Evolutionary conservation across 768 basidiomycete species (phyloP).

Genomic region (Asterophora parasitica): DNA sequence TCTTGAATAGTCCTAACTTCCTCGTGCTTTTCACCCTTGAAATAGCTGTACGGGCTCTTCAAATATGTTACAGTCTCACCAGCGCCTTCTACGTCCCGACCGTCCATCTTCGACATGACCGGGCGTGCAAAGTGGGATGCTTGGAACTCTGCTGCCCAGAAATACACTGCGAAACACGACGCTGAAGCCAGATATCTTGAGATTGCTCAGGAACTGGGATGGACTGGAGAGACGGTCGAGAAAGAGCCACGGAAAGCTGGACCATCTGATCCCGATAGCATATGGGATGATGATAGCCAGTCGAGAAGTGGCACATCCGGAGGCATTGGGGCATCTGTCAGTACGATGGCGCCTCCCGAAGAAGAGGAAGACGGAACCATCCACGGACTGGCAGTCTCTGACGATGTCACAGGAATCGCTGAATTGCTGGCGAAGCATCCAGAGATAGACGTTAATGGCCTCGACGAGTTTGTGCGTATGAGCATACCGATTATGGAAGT

Average conservation of each 20-base stretch:
- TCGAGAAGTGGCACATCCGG: slow-evolving; percentile 24
- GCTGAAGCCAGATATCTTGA: slow-evolving; percentile 66
- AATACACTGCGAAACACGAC: slow-evolving; percentile 37
- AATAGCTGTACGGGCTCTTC: slow-evolving; percentile 81
- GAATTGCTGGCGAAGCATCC: slow-evolving; percentile 38
- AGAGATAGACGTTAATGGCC: slow-evolving; percentile 47
- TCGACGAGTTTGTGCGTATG: slow-evolving; percentile 68
- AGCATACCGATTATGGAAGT: background rate
- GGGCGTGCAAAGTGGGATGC: slow-evolving; percentile 88
- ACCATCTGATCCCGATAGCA: slow-evolving; percentile 26
- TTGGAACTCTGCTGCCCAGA: slow-evolving; percentile 53
- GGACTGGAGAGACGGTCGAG: slow-evolving; percentile 35
- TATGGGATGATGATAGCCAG: slow-evolving; percentile 42
- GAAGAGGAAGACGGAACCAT: slow-evolving; percentile 34
- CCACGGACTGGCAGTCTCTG: slow-evolving; percentile 61
- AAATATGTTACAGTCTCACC: slow-evolving; percentile 64
- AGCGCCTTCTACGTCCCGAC: slow-evolving; percentile 51
- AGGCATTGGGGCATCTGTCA: slow-evolving; percentile 62
- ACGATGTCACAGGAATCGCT: slow-evolving; percentile 43
- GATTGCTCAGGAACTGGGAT: slow-evolving; percentile 66
- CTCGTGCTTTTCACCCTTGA: slow-evolving; percentile 12
- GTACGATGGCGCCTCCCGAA: slow-evolving; percentile 43
- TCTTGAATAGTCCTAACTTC: slow-evolving; percentile 39
- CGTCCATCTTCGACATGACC: slow-evolving; percentile 73
- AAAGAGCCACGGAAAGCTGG: slow-evolving; percentile 10